These are phyloP conservation scores for Capsicum pubescens DNA, from an alignment of 257 asterid genomes.

Conservation along the genomic window DNA sequence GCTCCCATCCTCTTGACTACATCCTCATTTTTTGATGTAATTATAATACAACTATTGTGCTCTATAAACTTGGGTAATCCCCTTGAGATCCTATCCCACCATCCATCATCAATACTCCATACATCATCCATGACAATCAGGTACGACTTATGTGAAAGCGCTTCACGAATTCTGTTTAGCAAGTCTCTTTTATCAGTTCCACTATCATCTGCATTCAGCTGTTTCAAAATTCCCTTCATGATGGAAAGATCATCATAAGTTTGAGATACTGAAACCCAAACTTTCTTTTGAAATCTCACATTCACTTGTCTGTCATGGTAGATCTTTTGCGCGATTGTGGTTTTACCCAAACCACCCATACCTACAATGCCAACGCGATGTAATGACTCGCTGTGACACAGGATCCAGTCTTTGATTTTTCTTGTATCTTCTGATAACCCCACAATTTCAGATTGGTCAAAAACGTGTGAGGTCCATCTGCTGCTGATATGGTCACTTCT, in stretches of 20 bases:
- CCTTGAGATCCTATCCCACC: conserved; percentile 36
- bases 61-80: conserved; percentile 33
- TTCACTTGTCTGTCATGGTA: conserved; percentile 29
- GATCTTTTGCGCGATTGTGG: conserved; percentile 40
- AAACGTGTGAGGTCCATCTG: conserved; percentile 29
- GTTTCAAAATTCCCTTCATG: conserved; percentile 35
- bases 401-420: conserved; percentile 36
- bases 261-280: conserved; percentile 41
- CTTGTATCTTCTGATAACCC: conserved; percentile 31
- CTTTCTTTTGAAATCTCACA: conserved; percentile 27
- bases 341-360: conserved; percentile 44
- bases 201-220: conserved; percentile 25
- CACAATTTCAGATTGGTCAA: conserved; percentile 33
- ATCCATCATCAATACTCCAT: conserved; percentile 36
- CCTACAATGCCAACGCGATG: conserved; percentile 39
- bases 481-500: not conserved
- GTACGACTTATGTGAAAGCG: conserved; percentile 32
- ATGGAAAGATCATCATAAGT: conserved; percentile 33
- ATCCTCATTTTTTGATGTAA: conserved; percentile 36
- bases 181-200: conserved; percentile 27
- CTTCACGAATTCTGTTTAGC: conserved; percentile 23
- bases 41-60: conserved; percentile 33
- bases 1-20: conserved; percentile 34
- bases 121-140: conserved; percentile 44
- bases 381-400: conserved; percentile 21